Conservation (phyloP, 2,329 filamentous ascomycete genomes). For the Phaeosphaeriaceae sp. region DNA sequence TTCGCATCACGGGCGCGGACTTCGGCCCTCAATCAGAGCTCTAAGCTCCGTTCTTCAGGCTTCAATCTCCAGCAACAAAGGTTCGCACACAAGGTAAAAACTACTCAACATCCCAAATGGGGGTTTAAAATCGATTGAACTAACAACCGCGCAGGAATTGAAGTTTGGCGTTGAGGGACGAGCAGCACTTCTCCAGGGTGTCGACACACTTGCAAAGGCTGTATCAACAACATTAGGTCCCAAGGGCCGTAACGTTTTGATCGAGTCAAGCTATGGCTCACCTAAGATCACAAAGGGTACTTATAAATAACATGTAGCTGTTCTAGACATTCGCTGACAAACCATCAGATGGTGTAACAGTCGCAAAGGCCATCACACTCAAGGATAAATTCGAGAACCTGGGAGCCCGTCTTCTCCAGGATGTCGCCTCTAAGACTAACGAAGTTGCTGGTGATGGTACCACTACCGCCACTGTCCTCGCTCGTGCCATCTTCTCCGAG, state of each 20-base stretch:
- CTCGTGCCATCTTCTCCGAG: constrained; percentile 98
- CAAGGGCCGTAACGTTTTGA: constrained; percentile 97
- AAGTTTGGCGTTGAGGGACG: constrained; percentile 97
- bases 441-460: constrained; percentile 98
- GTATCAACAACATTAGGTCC: constrained; percentile 95
- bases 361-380: constrained; percentile 79
- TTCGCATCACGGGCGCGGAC: constrained; percentile 81
- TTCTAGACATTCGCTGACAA: constrained; percentile 20
- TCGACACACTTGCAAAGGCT: constrained; percentile 95
- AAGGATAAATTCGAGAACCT: constrained; percentile 99
- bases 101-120: too few species aligned
- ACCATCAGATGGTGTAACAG: constrained; percentile 57
- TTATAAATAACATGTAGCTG: constrained; percentile 4
- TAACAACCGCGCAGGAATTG: constrained; percentile 70
- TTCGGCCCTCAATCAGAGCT: constrained; percentile 74
- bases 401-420: constrained; percentile 92
- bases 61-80: constrained; percentile 84
- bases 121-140: constrained; percentile 2
- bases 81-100: constrained; percentile 92
- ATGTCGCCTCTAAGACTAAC: constrained; percentile 99
- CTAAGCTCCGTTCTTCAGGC: constrained; percentile 58
- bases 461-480: constrained; percentile 95
- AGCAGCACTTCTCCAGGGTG: constrained; percentile 86
- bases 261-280: constrained; percentile 97
- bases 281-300: constrained; percentile 99